A percentile compares a stretch with the other conserved stretches of the same genome.
phyloP scores from a whole-genome alignment of 2,329 filamentous ascomycete species.

The Pleomassaria siparia region DNA sequence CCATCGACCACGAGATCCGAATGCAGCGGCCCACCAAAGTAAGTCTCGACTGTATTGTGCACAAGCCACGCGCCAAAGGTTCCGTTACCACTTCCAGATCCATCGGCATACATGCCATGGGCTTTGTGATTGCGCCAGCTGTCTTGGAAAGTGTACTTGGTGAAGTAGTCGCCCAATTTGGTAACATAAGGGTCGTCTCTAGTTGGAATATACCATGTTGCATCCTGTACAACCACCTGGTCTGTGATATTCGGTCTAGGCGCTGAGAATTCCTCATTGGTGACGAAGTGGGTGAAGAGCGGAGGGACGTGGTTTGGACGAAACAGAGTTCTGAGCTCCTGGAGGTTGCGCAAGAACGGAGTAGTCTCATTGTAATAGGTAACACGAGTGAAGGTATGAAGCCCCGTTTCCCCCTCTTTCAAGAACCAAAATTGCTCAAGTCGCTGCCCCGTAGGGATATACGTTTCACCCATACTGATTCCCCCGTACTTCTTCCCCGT shows the following conservation, averaged over 20 bases:
- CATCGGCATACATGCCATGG: conserved; percentile 59
- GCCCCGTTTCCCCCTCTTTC: conserved; percentile 62
- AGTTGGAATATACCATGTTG: conserved; percentile 63
- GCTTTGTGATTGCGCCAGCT: conserved; percentile 60
- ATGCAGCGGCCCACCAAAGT: conserved; percentile 63
- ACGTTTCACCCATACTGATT: conserved; percentile 61
- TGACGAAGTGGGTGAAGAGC: conserved; percentile 65
- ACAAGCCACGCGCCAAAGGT: conserved; percentile 65
- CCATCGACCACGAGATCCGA: conserved; percentile 66
- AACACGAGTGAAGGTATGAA: conserved; percentile 63
- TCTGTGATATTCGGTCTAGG: conserved; percentile 41
- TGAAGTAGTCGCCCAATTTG: conserved; percentile 63
- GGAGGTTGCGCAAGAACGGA: conserved; percentile 59
- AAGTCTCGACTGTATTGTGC: conserved; percentile 65
- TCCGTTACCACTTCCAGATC: conserved; percentile 53
- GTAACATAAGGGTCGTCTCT: conserved; percentile 58
- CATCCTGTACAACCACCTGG: conserved; percentile 59
- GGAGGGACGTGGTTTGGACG: conserved; percentile 54
- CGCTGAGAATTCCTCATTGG: conserved; percentile 58
- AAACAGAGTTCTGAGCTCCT: conserved; percentile 64
- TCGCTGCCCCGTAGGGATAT: conserved; percentile 58
- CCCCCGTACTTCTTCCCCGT: conserved; percentile 58
- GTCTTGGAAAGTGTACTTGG: conserved; percentile 65
- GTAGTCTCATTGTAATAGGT: conserved; percentile 60
- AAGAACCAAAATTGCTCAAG: conserved; percentile 68